A percentile compares a stretch with the other conserved stretches of the same genome.
Evolutionary conservation across 2,329 filamentous ascomycete genomes (phyloP).

Genomic region (Pseudocercospora pini-densiflorae): DNA sequence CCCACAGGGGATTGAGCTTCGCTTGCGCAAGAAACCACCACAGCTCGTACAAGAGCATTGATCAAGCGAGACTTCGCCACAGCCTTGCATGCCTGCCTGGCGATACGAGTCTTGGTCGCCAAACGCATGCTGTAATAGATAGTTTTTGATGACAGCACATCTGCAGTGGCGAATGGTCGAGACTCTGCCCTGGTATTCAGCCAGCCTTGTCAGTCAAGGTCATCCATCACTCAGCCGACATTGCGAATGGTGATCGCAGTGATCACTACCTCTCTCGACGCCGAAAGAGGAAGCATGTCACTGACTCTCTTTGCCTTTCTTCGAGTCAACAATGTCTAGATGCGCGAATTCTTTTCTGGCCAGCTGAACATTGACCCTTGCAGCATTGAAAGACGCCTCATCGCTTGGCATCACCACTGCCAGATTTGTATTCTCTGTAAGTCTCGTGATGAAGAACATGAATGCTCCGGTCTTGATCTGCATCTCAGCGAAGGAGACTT

Average conservation of each 20-base stretch:
- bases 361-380: constrained; percentile 86
- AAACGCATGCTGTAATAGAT: neutral
- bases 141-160: neutral
- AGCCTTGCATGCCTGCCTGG: constrained; percentile 7
- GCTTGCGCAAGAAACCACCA: neutral
- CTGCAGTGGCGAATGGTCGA: neutral
- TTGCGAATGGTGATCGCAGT: constrained; percentile 20
- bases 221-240: constrained; percentile 24
- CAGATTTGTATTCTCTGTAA: constrained; percentile 97
- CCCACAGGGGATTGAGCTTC: neutral
- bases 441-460: constrained; percentile 91
- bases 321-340: constrained; percentile 53
- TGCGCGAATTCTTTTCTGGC: constrained; percentile 81
- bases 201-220: constrained; percentile 4
- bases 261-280: constrained; percentile 25
- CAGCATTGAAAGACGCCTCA: constrained; percentile 88
- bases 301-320: constrained; percentile 35
- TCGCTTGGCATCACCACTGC: constrained; percentile 90
- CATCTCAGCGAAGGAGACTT: constrained; percentile 79
- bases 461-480: constrained; percentile 81
- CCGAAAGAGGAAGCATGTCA: constrained; percentile 18
- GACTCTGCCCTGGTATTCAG: neutral
- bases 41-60: neutral
- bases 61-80: constrained; percentile 1
- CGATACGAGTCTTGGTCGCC: constrained; percentile 1